Base-by-base conservation (phyloP, 176 grass and related monocot species). In the Zea luxurians region DNA sequence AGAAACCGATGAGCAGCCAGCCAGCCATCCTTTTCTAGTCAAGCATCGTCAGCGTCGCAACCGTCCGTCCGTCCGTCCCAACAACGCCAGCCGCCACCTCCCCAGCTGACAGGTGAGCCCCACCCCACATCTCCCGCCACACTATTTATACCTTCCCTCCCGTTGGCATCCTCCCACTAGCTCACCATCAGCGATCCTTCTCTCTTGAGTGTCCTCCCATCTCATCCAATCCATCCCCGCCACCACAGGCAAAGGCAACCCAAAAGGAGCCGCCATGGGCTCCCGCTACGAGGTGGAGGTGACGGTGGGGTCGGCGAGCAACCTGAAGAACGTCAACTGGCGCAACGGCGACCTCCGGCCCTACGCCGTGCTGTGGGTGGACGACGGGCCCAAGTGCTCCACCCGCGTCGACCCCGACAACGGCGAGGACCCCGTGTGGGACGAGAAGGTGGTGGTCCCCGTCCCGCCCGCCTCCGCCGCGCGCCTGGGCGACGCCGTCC, bases 321-420 rank as follows among this genome's bases (percentile, higher is more conserved):
- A 80, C 55, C 87, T 93, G 18, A 93, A 93, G 80, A 93, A 93
- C 78, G 87, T 93, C 13, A 93, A 93, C 82, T 93, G 91, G 87
- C 87, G 91, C 1, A 50, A 88, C 61, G 91, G 91, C 68, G 73
- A 90, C 12, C 84, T 93, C 13, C 71, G 76, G 48, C 78, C 91
- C 2, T 93, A 93, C 64, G 87, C 78, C 45, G 91, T 93, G 2
- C 42, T 74, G 18, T 93, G 84, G 91, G 58, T 93, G 13, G 84
- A 93, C 66, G 63, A 61, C 13, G 81, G 81, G 48, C 47, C 84
- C 44, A 90, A 83, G 84, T 15, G 55, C 78, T 79, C 90, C 66
- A 79, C 90, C 69, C 85, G 79, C 68, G 93, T 87, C 9, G 90
- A 90, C 77, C 2, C 85, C 6, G 93, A 85, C 78, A 61, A 70